phyloP scores from a whole-genome alignment of 495 filamentous ascomycete species.

The Penicillium fimorum region DNA sequence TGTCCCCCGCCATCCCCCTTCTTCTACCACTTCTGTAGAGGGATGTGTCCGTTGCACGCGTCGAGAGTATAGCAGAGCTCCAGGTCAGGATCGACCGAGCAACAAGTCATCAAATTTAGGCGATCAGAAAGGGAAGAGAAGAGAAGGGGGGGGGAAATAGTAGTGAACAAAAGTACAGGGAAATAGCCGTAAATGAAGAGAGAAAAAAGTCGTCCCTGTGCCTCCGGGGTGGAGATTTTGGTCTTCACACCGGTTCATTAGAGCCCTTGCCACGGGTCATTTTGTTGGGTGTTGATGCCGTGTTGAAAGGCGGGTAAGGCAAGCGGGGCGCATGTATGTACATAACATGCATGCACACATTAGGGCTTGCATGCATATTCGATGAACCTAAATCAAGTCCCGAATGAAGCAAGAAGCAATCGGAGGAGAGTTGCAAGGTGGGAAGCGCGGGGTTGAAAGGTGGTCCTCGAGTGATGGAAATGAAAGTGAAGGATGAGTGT shows the following conservation, averaged over 20 bases:
- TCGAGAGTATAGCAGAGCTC: conserved; percentile 7
- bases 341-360: conserved; percentile 17
- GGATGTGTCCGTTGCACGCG: not conserved
- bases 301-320: conserved; percentile 20
- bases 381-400: conserved; percentile 4
- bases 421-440: conserved; percentile 4
- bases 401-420: conserved; percentile 10
- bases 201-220: conserved; percentile 13
- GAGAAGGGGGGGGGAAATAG: conserved; percentile 5
- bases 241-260: conserved; percentile 6
- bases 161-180: conserved; percentile 16
- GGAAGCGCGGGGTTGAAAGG: conserved; percentile 13
- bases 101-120: conserved; percentile 14
- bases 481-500: conserved; percentile 15
- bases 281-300: conserved; percentile 6
- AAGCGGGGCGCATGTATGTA: conserved; percentile 11
- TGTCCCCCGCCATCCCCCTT: not conserved
- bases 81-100: conserved; percentile 5
- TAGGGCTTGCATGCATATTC: conserved; percentile 10
- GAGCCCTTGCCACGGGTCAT: conserved; percentile 3
- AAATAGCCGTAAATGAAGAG: conserved; percentile 23
- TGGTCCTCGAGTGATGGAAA: conserved; percentile 9
- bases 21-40: not conserved
- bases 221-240: conserved; percentile 8
- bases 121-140: not conserved